phyloP scores from a whole-genome alignment of 768 basidiomycete species.

The Steccherinum ochraceum region DNA sequence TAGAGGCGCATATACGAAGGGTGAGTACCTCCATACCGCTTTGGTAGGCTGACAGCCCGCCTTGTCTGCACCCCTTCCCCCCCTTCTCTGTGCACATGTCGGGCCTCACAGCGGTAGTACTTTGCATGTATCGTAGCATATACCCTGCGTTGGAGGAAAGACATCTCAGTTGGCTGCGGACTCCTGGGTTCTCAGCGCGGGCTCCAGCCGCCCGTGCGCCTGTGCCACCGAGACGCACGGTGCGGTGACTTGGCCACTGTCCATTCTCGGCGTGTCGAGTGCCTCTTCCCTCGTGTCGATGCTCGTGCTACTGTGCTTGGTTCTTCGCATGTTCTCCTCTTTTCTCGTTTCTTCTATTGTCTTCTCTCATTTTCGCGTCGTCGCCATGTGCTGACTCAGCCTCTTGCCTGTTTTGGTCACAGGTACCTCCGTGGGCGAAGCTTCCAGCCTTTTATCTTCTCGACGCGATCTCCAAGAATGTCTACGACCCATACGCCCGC shows the following conservation, averaged over 20 bases:
- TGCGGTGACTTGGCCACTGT: no score
- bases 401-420: constrained; percentile 17
- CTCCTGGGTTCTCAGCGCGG: constrained; percentile 10
- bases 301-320: constrained; percentile 8
- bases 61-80: background rate
- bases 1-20: constrained; percentile 80
- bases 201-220: no score
- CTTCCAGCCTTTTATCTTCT: constrained; percentile 91
- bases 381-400: constrained; percentile 64
- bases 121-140: constrained; percentile 11
- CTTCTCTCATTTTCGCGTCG: constrained; percentile 12
- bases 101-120: constrained; percentile 5
- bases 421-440: constrained; percentile 90
- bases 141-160: constrained; percentile 6
- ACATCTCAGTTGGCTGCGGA: constrained; percentile 1
- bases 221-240: no score
- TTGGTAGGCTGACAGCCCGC: background rate
- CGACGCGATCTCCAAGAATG: constrained; percentile 96
- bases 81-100: background rate
- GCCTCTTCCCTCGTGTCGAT: background rate
- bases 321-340: constrained; percentile 1
- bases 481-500: constrained; percentile 86
- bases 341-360: no score
- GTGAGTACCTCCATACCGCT: constrained; percentile 52
- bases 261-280: constrained; percentile 1